A percentile compares a stretch with the other conserved stretches of the same genome.
Evolutionary conservation across 208 protist genomes (phyloP).

Genomic region (Porcisia deanei): DNA sequence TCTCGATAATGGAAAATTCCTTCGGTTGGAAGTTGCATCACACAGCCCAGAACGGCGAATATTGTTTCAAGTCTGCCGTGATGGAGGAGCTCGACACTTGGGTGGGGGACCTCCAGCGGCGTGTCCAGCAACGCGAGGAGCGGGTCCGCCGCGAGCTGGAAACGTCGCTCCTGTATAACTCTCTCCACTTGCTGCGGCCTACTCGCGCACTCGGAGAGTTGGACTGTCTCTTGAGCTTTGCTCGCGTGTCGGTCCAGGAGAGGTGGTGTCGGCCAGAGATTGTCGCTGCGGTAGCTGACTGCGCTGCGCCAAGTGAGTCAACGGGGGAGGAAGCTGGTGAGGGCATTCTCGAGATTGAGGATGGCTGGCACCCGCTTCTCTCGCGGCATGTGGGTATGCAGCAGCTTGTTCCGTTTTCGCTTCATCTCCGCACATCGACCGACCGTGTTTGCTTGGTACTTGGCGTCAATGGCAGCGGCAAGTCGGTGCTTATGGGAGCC

Average conservation of each 20-base stretch:
- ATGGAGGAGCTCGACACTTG: slow-evolving; percentile 69
- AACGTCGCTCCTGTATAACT: slow-evolving; percentile 55
- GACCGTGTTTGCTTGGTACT: slow-evolving; percentile 75
- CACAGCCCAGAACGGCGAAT: slow-evolving; percentile 24
- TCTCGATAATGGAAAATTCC: slow-evolving; percentile 22
- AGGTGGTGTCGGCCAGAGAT: slow-evolving; percentile 63
- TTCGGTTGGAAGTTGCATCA: slow-evolving; percentile 49
- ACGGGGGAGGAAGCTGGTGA: slow-evolving; percentile 8
- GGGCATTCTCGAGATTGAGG: slow-evolving; percentile 54
- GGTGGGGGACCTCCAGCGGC: slow-evolving; percentile 73
- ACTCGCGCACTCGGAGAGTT: slow-evolving; percentile 58
- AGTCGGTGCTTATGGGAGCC: slow-evolving; percentile 92
- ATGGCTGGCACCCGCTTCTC: slow-evolving; percentile 79
- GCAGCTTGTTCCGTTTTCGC: slow-evolving; percentile 61
- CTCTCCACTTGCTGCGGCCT: slow-evolving; percentile 61
- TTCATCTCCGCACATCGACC: slow-evolving; percentile 18
- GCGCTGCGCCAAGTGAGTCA: not conserved
- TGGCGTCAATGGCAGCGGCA: slow-evolving; percentile 91
- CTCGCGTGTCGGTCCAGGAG: slow-evolving; percentile 59
- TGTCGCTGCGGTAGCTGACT: not conserved
- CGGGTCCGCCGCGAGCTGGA: slow-evolving; percentile 65
- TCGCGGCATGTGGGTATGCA: slow-evolving; percentile 34
- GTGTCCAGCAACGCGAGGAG: slow-evolving; percentile 61
- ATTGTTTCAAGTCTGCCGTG: slow-evolving; percentile 70
- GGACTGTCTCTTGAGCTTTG: slow-evolving; percentile 79